Evolutionary conservation across 2,329 filamentous ascomycete genomes (phyloP), one percentile per base, ranked within the genome.

Genomic region (Diaporthe vexans): DNA sequence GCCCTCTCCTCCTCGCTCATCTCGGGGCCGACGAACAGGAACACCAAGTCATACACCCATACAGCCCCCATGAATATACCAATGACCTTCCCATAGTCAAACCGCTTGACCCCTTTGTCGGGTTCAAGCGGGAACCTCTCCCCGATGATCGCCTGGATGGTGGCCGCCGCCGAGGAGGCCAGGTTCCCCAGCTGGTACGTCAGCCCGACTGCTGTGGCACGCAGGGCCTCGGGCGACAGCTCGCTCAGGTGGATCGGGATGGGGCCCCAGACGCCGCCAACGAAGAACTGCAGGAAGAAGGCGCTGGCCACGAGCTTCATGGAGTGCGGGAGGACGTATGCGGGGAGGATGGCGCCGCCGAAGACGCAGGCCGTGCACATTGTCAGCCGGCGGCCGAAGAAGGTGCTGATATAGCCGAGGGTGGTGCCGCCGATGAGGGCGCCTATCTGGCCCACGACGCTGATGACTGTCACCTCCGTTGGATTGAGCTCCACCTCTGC

Each of bases 1-100:
- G 33, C 58, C 29, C 43, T 40, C 46, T 72, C 65, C 37, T 81
- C 79, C 61, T 88, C 84, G 37, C 58, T 72, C 26, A 72, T 54
- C 82, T 90, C 88, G 1, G 88, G 88, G 0, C 93, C 93, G 1
- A 94, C 57, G 15, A 94, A 81, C 0, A 91, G 92, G 69, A 94
- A 80, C 4, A 90, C 1, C 48, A 91, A 86, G 21, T 89, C 85
- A 75, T 90, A 91, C 26, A 79, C 88, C 78, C 89, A 97, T 1
- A 97, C 94, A 78, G 92, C 94, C 0, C 88, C 95, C 93, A 98
- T 95, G 83, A 98, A 97, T 80, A 97, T 96, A 80, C 92, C 94
- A 77, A 97, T 95, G 11, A 97, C 94, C 78, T 92, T 92, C 48
- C 94, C 94, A 78, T 97, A 97, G 75, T 94, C 85, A 81, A 93